These are phyloP conservation scores for Thraustochytrium sp. DNA, from an alignment of 352 stramenopile genomes.

Conservation along the genomic window DNA sequence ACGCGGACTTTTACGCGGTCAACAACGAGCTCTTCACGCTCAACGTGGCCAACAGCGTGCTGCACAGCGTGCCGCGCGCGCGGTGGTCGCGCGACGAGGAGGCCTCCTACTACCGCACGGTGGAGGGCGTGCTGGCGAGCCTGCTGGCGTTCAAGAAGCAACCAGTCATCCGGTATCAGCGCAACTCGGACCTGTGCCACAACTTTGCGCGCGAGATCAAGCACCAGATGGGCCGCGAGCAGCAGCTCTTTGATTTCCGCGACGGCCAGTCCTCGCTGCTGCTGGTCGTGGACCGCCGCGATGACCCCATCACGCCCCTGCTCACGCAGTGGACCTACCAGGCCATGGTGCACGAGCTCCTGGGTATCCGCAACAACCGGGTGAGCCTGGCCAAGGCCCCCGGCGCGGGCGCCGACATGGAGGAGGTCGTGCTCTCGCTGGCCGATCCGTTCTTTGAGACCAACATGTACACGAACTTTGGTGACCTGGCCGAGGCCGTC, in stretches of 20 bases:
- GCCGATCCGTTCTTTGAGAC: conserved; percentile 93
- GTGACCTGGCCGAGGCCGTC: conserved; percentile 86
- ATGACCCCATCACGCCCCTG: conserved; percentile 97
- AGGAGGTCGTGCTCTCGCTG: conserved; percentile 92
- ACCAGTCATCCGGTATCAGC: conserved; percentile 90
- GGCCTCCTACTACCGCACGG: conserved; percentile 64
- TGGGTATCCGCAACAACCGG: conserved; percentile 95
- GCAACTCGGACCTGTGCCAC: conserved; percentile 78
- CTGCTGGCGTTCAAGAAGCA: conserved; percentile 91
- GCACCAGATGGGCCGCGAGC: conserved; percentile 80
- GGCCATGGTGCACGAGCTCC: conserved; percentile 97
- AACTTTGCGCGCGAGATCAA: conserved; percentile 88
- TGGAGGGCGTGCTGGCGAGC: conserved; percentile 84
- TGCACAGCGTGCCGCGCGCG: conserved; percentile 41
- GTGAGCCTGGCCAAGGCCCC: conserved; percentile 88
- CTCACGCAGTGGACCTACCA: conserved; percentile 90
- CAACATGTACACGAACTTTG: conserved; percentile 97
- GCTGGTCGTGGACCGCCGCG: conserved; percentile 94
- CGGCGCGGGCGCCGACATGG: conserved; percentile 86
- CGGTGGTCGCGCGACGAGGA: conserved; percentile 35
- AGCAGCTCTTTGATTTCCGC: conserved; percentile 95
- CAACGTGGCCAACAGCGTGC: conserved; percentile 76
- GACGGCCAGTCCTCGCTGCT: conserved; percentile 55
- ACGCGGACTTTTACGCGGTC: conserved; percentile 94
- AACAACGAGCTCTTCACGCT: conserved; percentile 96